These are phyloP conservation scores for Yamadazyma sp. DNA, from an alignment of 805 yeast genomes.

Conservation along the genomic window DNA sequence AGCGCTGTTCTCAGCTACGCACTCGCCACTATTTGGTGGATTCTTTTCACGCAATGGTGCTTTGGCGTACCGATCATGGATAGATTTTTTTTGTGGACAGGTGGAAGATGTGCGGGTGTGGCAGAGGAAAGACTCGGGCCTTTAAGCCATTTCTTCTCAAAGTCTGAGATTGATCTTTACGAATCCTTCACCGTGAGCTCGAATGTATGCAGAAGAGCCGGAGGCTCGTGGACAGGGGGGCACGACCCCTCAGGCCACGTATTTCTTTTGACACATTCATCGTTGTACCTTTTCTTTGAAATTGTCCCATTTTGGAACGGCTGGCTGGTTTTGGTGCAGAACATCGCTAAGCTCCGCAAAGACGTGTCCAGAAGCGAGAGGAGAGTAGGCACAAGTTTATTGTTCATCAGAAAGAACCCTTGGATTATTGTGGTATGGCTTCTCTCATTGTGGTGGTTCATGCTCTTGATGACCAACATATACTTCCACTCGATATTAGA, in stretches of 20 bases:
- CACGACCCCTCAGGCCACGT: conserved; percentile 97
- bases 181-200: conserved; percentile 26
- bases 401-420: conserved; percentile 25
- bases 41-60: conserved; percentile 82
- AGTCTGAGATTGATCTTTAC: conserved; percentile 9
- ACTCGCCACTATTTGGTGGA: conserved; percentile 77
- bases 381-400: too few relatives aligned
- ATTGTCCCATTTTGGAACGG: conserved; percentile 40
- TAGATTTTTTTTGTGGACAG: conserved; percentile 70
- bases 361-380: neutral
- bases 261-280: conserved; percentile 68
- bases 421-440: conserved; percentile 25
- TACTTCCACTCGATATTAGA: conserved; percentile 83
- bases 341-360: neutral
- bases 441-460: conserved; percentile 71
- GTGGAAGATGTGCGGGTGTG: conserved; percentile 67
- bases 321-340: conserved; percentile 17
- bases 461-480: conserved; percentile 79
- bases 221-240: conserved; percentile 75
- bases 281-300: conserved; percentile 67
- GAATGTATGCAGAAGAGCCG: conserved; percentile 43
- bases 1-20: conserved; percentile 43
- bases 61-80: conserved; percentile 90
- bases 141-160: conserved; percentile 15
- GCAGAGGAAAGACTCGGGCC: conserved; percentile 8